Conservation (phyloP, 257 asterid genomes). For the Galeopsis tetrahit region DNA sequence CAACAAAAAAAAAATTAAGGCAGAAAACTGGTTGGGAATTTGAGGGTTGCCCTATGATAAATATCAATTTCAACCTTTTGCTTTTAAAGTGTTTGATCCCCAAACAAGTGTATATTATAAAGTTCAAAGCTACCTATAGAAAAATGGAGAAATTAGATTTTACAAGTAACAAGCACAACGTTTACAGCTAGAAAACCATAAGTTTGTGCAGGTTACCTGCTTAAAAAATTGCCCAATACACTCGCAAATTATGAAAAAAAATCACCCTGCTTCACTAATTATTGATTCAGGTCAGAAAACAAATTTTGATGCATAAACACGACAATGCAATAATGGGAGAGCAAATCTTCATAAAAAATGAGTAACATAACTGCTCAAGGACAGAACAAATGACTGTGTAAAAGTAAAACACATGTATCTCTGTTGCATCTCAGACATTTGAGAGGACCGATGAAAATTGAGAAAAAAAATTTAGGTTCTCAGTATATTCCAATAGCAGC, state of each 20-base stretch:
- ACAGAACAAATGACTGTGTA: neutral
- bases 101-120: neutral
- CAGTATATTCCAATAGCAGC: neutral
- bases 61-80: conserved; percentile 1
- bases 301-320: neutral
- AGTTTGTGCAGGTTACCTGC: neutral
- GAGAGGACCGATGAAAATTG: neutral
- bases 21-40: neutral
- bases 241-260: neutral
- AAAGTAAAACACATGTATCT: neutral
- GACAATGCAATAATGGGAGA: conserved; percentile 1
- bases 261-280: neutral
- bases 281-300: neutral
- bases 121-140: neutral
- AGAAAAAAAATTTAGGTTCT: neutral
- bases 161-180: neutral
- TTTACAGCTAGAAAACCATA: neutral
- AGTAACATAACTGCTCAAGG: neutral
- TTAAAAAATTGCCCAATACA: neutral
- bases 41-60: neutral
- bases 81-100: neutral
- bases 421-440: neutral
- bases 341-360: neutral
- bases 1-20: neutral
- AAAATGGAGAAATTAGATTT: neutral